phyloP scores from a whole-genome alignment of 2,329 filamentous ascomycete species.

The Drechslerella dactyloides region DNA sequence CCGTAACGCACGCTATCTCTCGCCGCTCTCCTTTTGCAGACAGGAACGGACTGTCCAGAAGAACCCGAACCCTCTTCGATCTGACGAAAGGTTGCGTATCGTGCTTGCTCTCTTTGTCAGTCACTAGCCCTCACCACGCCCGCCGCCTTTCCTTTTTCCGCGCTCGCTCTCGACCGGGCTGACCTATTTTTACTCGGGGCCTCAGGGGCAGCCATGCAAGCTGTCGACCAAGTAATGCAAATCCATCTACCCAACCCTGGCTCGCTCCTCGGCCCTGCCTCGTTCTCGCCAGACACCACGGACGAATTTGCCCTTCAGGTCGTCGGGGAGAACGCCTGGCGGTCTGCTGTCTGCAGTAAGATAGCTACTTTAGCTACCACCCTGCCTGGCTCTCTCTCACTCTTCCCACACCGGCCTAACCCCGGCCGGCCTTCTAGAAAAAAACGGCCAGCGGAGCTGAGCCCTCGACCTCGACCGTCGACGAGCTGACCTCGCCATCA shows the following conservation, averaged over 20 bases:
- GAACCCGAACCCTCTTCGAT: constrained; percentile 22
- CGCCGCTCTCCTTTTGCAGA: constrained; percentile 23
- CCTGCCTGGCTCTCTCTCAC: neutral
- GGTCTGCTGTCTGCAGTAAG: neutral
- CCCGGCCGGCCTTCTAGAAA: constrained; percentile 40
- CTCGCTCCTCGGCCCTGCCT: constrained; percentile 19
- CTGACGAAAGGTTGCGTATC: constrained; percentile 49
- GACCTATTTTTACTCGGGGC: constrained; percentile 48
- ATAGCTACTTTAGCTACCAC: too few relatives aligned
- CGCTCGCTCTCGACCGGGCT: constrained; percentile 10
- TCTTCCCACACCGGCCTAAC: neutral
- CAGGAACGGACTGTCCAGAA: neutral
- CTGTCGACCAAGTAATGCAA: constrained; percentile 48
- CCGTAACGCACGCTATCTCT: constrained; percentile 11
- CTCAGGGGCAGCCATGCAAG: constrained; percentile 49
- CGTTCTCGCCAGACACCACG: constrained; percentile 4
- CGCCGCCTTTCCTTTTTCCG: constrained; percentile 19
- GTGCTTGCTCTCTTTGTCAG: constrained; percentile 12
- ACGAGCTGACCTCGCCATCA: constrained; percentile 48
- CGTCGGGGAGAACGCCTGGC: constrained; percentile 12
- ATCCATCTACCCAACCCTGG: constrained; percentile 42
- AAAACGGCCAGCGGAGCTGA: constrained; percentile 14
- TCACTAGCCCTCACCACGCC: neutral
- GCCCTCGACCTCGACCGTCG: too few relatives aligned
- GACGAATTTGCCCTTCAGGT: constrained; percentile 21